These are phyloP conservation scores for Acmispon strigosus DNA, from an alignment of 306 rosid species.

Conservation along the genomic window DNA sequence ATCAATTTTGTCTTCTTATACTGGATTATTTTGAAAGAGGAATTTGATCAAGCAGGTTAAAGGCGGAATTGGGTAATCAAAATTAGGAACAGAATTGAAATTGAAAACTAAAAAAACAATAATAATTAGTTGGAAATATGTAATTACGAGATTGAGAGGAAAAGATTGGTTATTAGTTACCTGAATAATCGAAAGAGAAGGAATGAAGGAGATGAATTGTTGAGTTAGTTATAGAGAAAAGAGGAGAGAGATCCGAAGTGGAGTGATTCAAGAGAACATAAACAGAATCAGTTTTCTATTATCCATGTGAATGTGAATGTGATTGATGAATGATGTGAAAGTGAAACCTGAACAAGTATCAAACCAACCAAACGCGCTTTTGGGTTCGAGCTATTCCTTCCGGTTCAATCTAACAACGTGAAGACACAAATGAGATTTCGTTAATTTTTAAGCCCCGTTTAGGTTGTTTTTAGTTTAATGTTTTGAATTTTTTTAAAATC, in stretches of 20 bases:
- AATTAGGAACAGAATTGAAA: background rate
- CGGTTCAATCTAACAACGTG: no score
- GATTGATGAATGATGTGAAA: no score
- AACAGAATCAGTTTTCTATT: background rate
- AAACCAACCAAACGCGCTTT: no score
- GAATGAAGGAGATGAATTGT: background rate
- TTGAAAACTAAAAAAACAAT: background rate
- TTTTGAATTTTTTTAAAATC: no score
- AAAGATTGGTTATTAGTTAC: background rate
- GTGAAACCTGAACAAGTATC: background rate
- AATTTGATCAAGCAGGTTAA: background rate
- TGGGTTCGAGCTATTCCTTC: no score
- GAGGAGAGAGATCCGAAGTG: slow-evolving; percentile 13
- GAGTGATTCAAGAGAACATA: background rate
- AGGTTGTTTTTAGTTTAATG: no score
- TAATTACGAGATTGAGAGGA: background rate
- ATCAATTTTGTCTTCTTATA: background rate
- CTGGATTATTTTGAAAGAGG: background rate
- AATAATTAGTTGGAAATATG: background rate
- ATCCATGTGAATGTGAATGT: background rate
- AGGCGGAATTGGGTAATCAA: background rate
- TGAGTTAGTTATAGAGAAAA: background rate
- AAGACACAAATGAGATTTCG: no score
- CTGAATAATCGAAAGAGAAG: background rate
- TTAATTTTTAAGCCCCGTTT: no score